Evolutionary conservation across 192 early-diverging fungal genomes (phyloP).

Genomic region (Gorgonomyces haynaldii): DNA sequence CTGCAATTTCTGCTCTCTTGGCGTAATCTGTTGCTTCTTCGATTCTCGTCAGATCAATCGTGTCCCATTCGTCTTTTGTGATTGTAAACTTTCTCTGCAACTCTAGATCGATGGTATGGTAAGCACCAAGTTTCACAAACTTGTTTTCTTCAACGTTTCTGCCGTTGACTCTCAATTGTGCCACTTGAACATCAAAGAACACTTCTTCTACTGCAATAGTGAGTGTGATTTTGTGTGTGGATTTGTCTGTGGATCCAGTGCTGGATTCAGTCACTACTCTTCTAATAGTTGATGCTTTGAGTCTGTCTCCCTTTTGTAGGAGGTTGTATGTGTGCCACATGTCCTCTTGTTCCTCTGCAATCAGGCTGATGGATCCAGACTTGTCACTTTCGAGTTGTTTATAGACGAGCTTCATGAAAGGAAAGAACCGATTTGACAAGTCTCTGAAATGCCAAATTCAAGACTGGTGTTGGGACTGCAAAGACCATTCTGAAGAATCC

Average conservation of each 20-base stretch:
- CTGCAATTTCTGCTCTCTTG: conserved; percentile 82
- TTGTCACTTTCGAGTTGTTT: conserved; percentile 64
- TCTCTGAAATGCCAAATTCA: no score
- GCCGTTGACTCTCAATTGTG: conserved; percentile 78
- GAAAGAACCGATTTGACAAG: no score
- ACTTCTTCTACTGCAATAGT: conserved; percentile 76
- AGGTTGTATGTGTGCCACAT: conserved; percentile 92
- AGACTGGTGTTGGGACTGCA: no score
- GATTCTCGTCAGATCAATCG: conserved; percentile 81
- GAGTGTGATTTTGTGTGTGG: conserved; percentile 64
- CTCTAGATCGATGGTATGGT: conserved; percentile 91
- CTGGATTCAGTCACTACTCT: conserved; percentile 76
- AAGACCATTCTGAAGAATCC: no score
- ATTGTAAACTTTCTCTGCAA: conserved; percentile 62
- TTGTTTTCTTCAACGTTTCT: conserved; percentile 76
- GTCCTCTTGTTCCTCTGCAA: conserved; percentile 86
- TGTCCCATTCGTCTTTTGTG: conserved; percentile 84
- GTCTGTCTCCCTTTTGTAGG: conserved; percentile 71
- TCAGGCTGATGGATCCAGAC: conserved; percentile 71
- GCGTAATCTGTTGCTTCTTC: conserved; percentile 80
- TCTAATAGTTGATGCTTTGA: conserved; percentile 80
- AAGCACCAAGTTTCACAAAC: conserved; percentile 83
- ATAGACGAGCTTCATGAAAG: conserved; percentile 59
- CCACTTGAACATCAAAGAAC: conserved; percentile 82
- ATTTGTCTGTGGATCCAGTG: conserved; percentile 81